Base-by-base conservation (phyloP, 345 rosid genomes). In the Sisymbrium irio region DNA sequence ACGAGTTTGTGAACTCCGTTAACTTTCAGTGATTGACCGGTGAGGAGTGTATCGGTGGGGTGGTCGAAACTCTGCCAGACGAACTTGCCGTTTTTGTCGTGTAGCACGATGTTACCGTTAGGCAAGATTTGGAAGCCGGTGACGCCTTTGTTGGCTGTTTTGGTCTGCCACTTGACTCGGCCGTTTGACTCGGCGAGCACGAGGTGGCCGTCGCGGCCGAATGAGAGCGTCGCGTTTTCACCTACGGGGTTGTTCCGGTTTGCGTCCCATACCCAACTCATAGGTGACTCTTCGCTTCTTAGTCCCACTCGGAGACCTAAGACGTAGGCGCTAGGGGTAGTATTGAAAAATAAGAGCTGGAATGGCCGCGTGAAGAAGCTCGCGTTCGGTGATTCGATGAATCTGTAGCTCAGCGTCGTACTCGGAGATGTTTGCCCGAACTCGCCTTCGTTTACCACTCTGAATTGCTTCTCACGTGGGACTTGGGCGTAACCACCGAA, bases 251-350 rank as follows among this genome's bases (percentile, higher is more conserved):
- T 83, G 77, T 85, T 83, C 0, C 85, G 75, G 58, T 87, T 88
- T 7, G 92, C 98, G 63, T 88, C 92, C 95, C 93, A 89, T 0
- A 85, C 84, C 87, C 85, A 85, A 4, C 88, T 81, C 69, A 60
- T 67, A 0, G 69, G 15, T 0, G 83, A 77, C 28, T 80, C 82
- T 9, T 87, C 82, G 18, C 77, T 54, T 8, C 22, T 58, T 25
- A 51, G 66, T 2, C 81, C 94, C 65, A 76, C 85, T 15, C 89
- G 83, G 1, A 87, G 64, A 20, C 81, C 84, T 25, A 88, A 42
- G 2, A 86, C 78, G 60, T 58, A 90, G 35, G 86, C 92, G 77
- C 81, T 63, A 3, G 89, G 84, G 47, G 90, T 88, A 18, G 86
- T 90, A 22, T 83, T 87, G 41, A 82, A 85, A 9, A 87, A 90